phyloP scores from a whole-genome alignment of 192 early-diverging fungal genomes.

The Rhizophagus clarus region DNA sequence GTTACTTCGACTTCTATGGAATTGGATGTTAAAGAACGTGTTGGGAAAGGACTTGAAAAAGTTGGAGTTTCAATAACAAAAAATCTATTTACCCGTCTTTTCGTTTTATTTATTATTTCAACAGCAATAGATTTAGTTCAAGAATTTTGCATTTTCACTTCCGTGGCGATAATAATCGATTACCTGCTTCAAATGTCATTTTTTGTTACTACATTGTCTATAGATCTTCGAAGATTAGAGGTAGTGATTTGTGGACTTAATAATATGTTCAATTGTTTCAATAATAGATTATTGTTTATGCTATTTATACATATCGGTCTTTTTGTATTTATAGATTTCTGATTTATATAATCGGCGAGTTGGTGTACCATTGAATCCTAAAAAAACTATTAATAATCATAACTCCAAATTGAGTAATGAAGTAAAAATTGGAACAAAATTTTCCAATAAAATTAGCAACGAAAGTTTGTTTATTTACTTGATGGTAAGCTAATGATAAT shows the following conservation, averaged over 20 bases:
- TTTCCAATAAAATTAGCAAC: neutral
- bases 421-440: neutral
- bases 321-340: conserved; percentile 14
- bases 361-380: neutral
- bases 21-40: conserved; percentile 70
- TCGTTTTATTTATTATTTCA: conserved; percentile 57
- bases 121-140: conserved; percentile 64
- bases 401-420: neutral
- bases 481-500: conserved; percentile 8
- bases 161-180: conserved; percentile 70
- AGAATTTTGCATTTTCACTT: conserved; percentile 76
- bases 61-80: conserved; percentile 69
- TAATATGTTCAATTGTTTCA: conserved; percentile 25
- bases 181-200: conserved; percentile 82
- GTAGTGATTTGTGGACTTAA: conserved; percentile 33
- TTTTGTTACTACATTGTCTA: conserved; percentile 76
- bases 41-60: conserved; percentile 67
- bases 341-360: conserved; percentile 22
- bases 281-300: conserved; percentile 2
- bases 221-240: conserved; percentile 81
- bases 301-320: neutral
- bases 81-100: conserved; percentile 57
- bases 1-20: conserved; percentile 70
- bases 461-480: neutral
- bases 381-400: neutral